phyloP scores from a whole-genome alignment of 2,329 filamentous ascomycete genomes.

The Fusarium compactum region DNA sequence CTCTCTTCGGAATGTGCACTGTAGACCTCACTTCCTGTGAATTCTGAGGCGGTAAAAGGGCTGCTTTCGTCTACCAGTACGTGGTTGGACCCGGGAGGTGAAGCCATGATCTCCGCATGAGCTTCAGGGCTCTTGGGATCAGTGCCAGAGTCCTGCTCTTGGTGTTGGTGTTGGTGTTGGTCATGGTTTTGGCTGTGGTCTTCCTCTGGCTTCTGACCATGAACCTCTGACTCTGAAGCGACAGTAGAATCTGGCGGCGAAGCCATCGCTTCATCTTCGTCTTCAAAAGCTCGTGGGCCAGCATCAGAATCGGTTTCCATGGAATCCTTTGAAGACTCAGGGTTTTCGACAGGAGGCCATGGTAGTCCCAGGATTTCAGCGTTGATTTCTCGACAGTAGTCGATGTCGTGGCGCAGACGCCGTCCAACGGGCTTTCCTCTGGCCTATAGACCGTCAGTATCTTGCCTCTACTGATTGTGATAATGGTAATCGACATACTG shows the following conservation, averaged over 20 bases:
- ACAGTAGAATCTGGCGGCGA: background rate
- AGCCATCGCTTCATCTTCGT: constrained; percentile 1
- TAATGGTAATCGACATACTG: constrained; percentile 53
- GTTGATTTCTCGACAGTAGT: constrained; percentile 53
- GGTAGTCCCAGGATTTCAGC: constrained; percentile 48
- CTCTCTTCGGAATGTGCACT: background rate
- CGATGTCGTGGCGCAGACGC: constrained; percentile 49
- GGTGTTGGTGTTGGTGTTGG: background rate
- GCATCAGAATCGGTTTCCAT: background rate
- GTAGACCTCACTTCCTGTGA: background rate
- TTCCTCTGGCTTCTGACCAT: background rate
- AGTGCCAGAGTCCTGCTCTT: background rate
- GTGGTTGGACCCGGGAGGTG: background rate
- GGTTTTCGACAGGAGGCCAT: constrained; percentile 42
- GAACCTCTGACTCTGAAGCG: background rate
- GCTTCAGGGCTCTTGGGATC: background rate
- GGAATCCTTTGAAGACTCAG: background rate
- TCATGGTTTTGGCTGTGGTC: background rate
- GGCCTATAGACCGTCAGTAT: constrained; percentile 42
- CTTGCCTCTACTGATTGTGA: background rate
- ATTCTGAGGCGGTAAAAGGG: background rate
- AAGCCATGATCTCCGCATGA: background rate
- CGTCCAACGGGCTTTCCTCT: constrained; percentile 56
- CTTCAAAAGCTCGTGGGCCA: constrained; percentile 1
- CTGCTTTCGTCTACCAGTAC: background rate